A percentile compares a stretch with the other conserved stretches of the same genome.
Conservation (phyloP, 352 stramenopile genomes). For the Phytophthora fragariaefolia region DNA sequence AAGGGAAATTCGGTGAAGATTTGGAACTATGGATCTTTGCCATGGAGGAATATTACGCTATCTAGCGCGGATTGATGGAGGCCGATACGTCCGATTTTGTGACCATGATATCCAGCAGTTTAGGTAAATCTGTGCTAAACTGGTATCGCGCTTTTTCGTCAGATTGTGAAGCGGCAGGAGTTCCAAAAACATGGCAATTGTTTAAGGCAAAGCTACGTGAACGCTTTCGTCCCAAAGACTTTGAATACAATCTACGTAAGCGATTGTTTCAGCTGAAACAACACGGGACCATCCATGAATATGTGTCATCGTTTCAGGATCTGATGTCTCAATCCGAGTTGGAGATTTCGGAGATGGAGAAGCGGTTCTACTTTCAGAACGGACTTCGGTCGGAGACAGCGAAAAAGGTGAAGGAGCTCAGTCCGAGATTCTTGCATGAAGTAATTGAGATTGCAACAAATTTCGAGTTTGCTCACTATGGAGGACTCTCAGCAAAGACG, state of each 20-base stretch:
- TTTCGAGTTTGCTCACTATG: slow-evolving; percentile 17
- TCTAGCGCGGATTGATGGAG: slow-evolving; percentile 8
- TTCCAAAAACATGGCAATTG: neutral
- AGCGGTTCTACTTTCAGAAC: slow-evolving; percentile 15
- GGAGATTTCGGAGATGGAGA: neutral
- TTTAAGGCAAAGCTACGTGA: slow-evolving; percentile 5
- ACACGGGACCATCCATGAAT: slow-evolving; percentile 1
- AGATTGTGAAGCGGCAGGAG: neutral
- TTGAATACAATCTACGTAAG: slow-evolving; percentile 8
- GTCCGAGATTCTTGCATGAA: neutral
- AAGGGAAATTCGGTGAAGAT: slow-evolving; percentile 13
- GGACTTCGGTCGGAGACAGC: neutral
- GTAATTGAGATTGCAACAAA: slow-evolving; percentile 12
- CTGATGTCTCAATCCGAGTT: neutral
- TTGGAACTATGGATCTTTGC: slow-evolving; percentile 15
- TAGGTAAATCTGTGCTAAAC: slow-evolving; percentile 12
- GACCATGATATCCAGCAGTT: slow-evolving; percentile 8
- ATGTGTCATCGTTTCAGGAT: slow-evolving; percentile 4
- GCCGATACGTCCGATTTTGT: slow-evolving; percentile 10
- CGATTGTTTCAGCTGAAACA: slow-evolving; percentile 1
- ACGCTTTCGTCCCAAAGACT: neutral
- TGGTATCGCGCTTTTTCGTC: slow-evolving; percentile 4
- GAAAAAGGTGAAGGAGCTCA: slow-evolving; percentile 3
- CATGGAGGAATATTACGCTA: slow-evolving; percentile 12
- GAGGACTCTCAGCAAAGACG: neutral